Evolutionary conservation across 148 eudicot genomes (phyloP), one percentile per base, ranked within the genome.

Genomic region (Salicornia ramosissima): DNA sequence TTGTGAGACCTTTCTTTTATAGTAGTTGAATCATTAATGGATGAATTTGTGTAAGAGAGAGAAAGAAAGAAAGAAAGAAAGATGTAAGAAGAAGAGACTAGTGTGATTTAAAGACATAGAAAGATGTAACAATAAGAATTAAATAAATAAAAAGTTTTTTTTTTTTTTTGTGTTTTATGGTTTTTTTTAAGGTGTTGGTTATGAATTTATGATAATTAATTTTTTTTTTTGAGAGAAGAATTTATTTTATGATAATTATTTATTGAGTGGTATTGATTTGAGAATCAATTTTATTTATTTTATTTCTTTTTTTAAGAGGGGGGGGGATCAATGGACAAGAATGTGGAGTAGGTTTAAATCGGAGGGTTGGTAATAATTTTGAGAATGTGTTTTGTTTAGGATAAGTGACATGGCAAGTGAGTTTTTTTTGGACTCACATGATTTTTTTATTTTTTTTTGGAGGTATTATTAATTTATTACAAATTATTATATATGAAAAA

Each of bases 361-460:
- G 8, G 31, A 72, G 34, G 75, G 75, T 36, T 63, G 68, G 4
- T 26, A 21, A 43, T 10, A 28, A 31, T 7, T 0, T 31, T 46
- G 33, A 3, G 8, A 0, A 36, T 1, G 42, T 21, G 36, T 66
- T 4, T 3, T 45, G 26, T 28, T 25, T 51, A 10, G 66, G 77
- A 74, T 67, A 21, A 34, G 29, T 74, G 77, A 74, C 66, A 40
- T 57, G 71, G 77, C 71, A 67, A 13, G 14, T 46, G 19, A 46
- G 19, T 36, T 36, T n/a, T n/a, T 28, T 40, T 18, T 53, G 26
- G 71, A 68, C 54, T 21, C 21, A 58, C 22, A 28, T 52, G 24
- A 25, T 24, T 56, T 10, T 24, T 6, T 46, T 46, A 3, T 46
- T 42, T 42, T 42, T 6, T 28, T 65, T 15, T 65, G 26, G 31